Evolutionary conservation across 148 eudicot species (phyloP), one percentile per base, ranked within the genome.

Genomic region (Silene conica): DNA sequence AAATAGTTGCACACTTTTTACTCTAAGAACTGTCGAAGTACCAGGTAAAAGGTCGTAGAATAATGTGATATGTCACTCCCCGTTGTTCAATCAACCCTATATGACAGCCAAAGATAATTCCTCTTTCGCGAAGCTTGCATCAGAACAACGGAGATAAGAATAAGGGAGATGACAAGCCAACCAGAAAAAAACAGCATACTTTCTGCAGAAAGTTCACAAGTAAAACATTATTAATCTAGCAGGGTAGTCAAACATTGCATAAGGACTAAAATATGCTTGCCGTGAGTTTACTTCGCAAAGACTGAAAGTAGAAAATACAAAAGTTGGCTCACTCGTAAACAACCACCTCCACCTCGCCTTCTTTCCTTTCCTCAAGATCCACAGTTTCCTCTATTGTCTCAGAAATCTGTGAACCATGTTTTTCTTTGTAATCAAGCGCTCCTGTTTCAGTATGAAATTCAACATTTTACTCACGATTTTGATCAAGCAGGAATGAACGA

Each of bases 61-160:
- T 81, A 74, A 77, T 76, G 73, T 76, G 77, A 73, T 69, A 70
- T 78, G 66, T 62, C 75, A 62, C 82, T 82, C 79, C 82, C 93
- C 20, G 55, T 76, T 52, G 89, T 84, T 50, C 88, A 79, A 77
- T 94, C 98, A 76, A 94, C 98, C 97, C 98, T 92, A 82, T 82
- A 94, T 31, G 98, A 92, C 46, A 94, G 81, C 98, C 97, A 94
- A 68, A 94, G 83, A 85, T 94, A 97, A 87, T 88, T 94, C 43
- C 98, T 97, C 78, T 88, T 94, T 70, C 97, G 91, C 21, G 96
- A 89, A 66, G 90, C 90, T 94, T 94, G 98, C 98, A 91, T 94
- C 82, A 90, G 74, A 65, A 92, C 70, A 69, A 97, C 97, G 57
- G 97, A 88, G 65, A 94, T 70, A 71, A 87, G 85, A 76, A 89